Conservation (phyloP, 805 yeast genomes). For the Kregervanrija pseudodelftensis region DNA sequence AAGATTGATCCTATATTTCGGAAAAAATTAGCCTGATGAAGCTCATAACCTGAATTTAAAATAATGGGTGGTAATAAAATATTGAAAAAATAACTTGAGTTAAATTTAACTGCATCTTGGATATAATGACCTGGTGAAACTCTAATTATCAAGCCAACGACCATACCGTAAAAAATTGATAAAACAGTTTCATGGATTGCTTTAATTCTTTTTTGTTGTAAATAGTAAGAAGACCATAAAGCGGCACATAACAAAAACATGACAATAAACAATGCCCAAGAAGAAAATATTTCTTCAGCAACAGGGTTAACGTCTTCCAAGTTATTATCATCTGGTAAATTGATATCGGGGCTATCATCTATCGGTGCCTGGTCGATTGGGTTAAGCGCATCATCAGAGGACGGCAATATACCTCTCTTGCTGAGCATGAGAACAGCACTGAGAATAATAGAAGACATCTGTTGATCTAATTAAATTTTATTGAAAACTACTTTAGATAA, state of each 20-base stretch:
- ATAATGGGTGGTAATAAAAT: constrained; percentile 93
- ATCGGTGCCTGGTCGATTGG: constrained; percentile 31
- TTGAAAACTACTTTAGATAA: too few relatives aligned
- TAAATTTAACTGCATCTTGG: constrained; percentile 94
- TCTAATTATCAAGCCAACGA: constrained; percentile 86
- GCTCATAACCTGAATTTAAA: constrained; percentile 90
- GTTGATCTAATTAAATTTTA: too few relatives aligned
- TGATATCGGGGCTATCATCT: constrained; percentile 33
- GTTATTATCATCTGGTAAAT: constrained; percentile 43
- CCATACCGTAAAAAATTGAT: constrained; percentile 94
- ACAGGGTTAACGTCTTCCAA: constrained; percentile 70
- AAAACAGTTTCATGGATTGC: constrained; percentile 97
- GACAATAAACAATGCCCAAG: constrained; percentile 94
- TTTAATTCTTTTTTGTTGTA: constrained; percentile 85
- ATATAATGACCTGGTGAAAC: constrained; percentile 94
- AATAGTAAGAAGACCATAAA: constrained; percentile 88
- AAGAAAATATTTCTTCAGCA: constrained; percentile 89
- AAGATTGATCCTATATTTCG: constrained; percentile 84
- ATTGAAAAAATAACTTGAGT: constrained; percentile 90
- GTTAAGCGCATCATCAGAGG: constrained; percentile 10
- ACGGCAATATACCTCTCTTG: too few relatives aligned
- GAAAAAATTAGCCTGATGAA: constrained; percentile 93
- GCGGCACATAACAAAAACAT: constrained; percentile 77
- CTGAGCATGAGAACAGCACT: too few relatives aligned
- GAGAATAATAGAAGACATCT: too few relatives aligned